phyloP scores from a whole-genome alignment of 2,329 filamentous ascomycete genomes.

The Pseudogymnoascus pannorum region DNA sequence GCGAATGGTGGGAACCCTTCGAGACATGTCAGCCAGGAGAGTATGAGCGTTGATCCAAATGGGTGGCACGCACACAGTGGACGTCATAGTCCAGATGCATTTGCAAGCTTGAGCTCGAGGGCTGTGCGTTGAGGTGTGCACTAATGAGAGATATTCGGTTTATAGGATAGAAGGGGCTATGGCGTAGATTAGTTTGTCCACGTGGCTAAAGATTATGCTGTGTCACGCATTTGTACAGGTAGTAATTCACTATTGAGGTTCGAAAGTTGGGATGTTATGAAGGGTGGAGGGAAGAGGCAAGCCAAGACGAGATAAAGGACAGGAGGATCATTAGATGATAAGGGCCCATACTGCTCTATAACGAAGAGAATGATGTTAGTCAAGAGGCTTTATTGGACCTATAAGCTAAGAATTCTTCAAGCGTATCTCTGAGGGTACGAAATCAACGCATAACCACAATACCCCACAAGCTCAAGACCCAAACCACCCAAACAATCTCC shows the following conservation, averaged over 20 bases:
- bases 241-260: neutral
- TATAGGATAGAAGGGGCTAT: neutral
- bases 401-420: neutral
- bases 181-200: neutral
- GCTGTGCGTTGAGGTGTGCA: constrained; percentile 14
- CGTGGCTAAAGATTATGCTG: neutral
- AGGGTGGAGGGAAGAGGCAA: neutral
- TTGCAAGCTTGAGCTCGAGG: constrained; percentile 53
- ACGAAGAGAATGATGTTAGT: neutral
- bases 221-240: neutral
- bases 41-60: constrained; percentile 43
- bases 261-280: neutral
- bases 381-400: neutral
- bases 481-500: neutral
- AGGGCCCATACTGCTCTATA: neutral
- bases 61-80: constrained; percentile 59
- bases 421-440: no score
- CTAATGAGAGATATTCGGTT: neutral
- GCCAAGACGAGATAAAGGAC: neutral
- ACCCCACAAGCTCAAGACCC: neutral
- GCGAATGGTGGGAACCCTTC: constrained; percentile 19
- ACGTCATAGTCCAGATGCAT: constrained; percentile 71
- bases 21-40: constrained; percentile 59
- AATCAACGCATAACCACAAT: neutral
- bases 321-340: neutral